These are phyloP conservation scores for Rhizomucor miehei DNA, from an alignment of 371 early-diverging fungal species.

Conservation along the genomic window DNA sequence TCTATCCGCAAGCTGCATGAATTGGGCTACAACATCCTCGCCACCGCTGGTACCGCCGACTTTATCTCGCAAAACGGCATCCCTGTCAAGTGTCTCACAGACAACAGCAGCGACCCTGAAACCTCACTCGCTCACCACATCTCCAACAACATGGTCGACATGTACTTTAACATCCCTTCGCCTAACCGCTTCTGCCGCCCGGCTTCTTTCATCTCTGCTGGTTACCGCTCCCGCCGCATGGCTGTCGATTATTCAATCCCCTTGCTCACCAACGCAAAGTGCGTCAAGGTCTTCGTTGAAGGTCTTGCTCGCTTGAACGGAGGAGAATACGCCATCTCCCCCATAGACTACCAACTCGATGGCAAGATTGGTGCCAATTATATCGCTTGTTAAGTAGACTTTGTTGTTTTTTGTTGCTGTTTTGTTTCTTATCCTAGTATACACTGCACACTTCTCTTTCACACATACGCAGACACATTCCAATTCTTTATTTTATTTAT, in stretches of 20 bases:
- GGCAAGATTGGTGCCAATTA: not conserved
- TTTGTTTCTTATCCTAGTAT: too few species aligned
- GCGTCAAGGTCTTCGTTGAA: slow-evolving; percentile 80
- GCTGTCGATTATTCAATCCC: slow-evolving; percentile 90
- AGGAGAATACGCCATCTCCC: not conserved
- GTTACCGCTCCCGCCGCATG: slow-evolving; percentile 80
- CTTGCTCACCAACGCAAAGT: slow-evolving; percentile 81
- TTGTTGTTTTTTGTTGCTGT: too few species aligned
- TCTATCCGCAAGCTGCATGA: slow-evolving; percentile 60
- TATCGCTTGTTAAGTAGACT: too few species aligned
- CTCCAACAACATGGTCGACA: slow-evolving; percentile 88
- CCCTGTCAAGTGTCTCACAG: slow-evolving; percentile 75
- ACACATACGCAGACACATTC: too few species aligned
- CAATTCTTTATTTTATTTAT: too few species aligned
- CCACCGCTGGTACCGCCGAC: slow-evolving; percentile 89
- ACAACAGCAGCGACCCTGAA: slow-evolving; percentile 57
- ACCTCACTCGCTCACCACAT: slow-evolving; percentile 51
- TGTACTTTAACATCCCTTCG: slow-evolving; percentile 94
- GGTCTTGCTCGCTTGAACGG: slow-evolving; percentile 49
- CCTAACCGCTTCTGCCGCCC: slow-evolving; percentile 90
- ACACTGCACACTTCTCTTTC: too few species aligned
- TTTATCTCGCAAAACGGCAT: slow-evolving; percentile 89
- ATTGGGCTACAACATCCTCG: slow-evolving; percentile 69
- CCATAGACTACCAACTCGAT: slow-evolving; percentile 9
- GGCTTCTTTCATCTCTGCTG: slow-evolving; percentile 63